Evolutionary conservation across 495 filamentous ascomycete genomes (phyloP), one percentile per base, ranked within the genome.

Genomic region (Terfezia boudieri): DNA sequence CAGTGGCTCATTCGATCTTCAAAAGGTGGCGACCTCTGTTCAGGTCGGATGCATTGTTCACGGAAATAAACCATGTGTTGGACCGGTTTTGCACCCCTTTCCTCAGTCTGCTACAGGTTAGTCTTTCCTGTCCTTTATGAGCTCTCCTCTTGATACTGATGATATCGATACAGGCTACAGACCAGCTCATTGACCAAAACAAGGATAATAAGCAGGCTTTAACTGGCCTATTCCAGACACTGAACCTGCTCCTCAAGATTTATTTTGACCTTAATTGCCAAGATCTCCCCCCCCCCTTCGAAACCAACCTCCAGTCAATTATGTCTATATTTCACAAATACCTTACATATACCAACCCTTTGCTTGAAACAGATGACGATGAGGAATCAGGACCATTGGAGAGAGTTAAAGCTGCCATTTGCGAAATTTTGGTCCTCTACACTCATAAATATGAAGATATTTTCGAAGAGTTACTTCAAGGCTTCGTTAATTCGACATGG

Each of bases 1-100:
- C 89, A 68, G 92, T 99, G 46, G 92, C 92, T 49, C 92, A 99
- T 69, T 94, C 89, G 6, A 95, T 99, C 60, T 99, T 96, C 73
- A 84, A 82, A 68, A 74, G 90, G 57, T 99, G 92, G 92, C 76
- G 87, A 54, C 92, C 90, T 20, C 72, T 96, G 10, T 94, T 89
- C 69, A 76, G 83, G 43, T 93, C 87, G 48, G 86, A 96, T 65
- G 82, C 78, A 9, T 76, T 99, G 9, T 96, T 84, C 68, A 81
- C 74, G 8, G 92, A 99, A 66, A 86, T 99, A 65, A 85, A 90
- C 66, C 92, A 96, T 66, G 92, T 99, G 43, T 75, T 96, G 32
- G 68, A 68, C 49, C 84, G 76, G 59, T 96, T 99, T 61, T 80
- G 82, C 36, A 70, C 69, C 3, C 84, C 92, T 0, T 94, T 90